Evolutionary conservation across 495 filamentous ascomycete species (phyloP).

Genomic region (Aspergillus avenaceus): DNA sequence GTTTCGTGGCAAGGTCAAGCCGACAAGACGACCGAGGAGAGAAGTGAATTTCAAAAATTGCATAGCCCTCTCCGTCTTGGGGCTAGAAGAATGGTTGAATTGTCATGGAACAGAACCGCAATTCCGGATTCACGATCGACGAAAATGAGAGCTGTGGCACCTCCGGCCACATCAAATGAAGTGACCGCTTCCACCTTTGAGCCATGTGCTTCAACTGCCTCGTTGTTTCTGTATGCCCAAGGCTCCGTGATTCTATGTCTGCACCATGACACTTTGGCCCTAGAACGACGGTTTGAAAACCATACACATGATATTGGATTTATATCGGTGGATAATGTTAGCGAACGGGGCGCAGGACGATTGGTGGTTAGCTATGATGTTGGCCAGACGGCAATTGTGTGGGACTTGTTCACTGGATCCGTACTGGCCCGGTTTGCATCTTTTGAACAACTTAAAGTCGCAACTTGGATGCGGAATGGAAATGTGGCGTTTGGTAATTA

Average conservation of each 20-base stretch:
- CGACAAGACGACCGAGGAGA: background rate
- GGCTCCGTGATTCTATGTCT: constrained; percentile 72
- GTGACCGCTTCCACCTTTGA: constrained; percentile 59
- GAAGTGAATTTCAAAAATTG: background rate
- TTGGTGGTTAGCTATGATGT: constrained; percentile 91
- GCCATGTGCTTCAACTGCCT: constrained; percentile 80
- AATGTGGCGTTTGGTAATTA: constrained; percentile 86
- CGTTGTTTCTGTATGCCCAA: constrained; percentile 82
- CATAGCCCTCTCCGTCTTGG: background rate
- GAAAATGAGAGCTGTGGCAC: constrained; percentile 32
- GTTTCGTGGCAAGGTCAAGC: no score
- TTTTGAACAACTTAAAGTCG: constrained; percentile 79
- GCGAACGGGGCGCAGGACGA: constrained; percentile 78
- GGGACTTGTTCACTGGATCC: constrained; percentile 90
- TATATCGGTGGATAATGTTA: constrained; percentile 86
- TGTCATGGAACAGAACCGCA: constrained; percentile 30
- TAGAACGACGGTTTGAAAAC: constrained; percentile 81
- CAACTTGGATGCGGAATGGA: constrained; percentile 95
- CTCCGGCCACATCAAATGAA: constrained; percentile 39
- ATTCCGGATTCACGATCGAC: constrained; percentile 23
- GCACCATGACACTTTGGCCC: constrained; percentile 85
- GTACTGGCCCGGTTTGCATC: constrained; percentile 86
- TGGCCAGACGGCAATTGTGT: constrained; percentile 89
- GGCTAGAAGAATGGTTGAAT: constrained; percentile 21
- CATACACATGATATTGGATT: constrained; percentile 80